Evolutionary conservation across 2,329 filamentous ascomycete genomes (phyloP), one percentile per base, ranked within the genome.

Genomic region (Colletotrichum scovillei): DNA sequence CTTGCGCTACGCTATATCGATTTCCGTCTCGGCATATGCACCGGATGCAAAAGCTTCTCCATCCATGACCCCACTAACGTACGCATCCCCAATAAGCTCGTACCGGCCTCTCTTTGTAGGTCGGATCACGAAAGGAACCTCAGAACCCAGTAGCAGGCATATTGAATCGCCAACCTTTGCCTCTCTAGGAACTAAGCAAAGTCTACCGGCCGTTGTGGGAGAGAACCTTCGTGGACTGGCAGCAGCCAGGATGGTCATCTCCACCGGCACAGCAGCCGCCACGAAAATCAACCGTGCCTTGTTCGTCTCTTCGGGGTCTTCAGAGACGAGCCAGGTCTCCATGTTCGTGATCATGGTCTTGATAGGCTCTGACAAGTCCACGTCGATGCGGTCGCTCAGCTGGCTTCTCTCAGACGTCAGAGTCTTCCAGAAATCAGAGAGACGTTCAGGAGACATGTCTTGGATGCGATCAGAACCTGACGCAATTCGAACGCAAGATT

Each of bases 41-140:
- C 62, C 42, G 22, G 30, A 65, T 6, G 24, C 19, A 7, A 72
- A 19, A n/a, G 56, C 64, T 49, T 72, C 69, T 2, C 69, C 64
- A 6, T 72, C 64, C 69, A 68, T 72, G 3, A 63, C 42, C 5
- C 64, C 69, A 63, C 64, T 67, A 19, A 72, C 63, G 24, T 68
- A 57, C 6, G 46, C 56, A 6, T 68, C 69, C 24, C 69, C 69
- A n/a, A 63, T 58, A 56, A 72, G 9, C 56, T 68, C 53, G 46
- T 68, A 68, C 55, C 52, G 49, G 5, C 69, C 42, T 9, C 35
- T 5, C 19, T 30, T 26, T 19, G 64, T 56, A 14, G 64, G 64
- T 7, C 64, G 42, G 6, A 72, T 55, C 26, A 68, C n/a, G 16
- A 72, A 68, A 3, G 64, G 69, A 32, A 72, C 69, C 35, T 72